Evolutionary conservation across 305 asterid genomes (phyloP).

Genomic region (Fraxinus ornus): DNA sequence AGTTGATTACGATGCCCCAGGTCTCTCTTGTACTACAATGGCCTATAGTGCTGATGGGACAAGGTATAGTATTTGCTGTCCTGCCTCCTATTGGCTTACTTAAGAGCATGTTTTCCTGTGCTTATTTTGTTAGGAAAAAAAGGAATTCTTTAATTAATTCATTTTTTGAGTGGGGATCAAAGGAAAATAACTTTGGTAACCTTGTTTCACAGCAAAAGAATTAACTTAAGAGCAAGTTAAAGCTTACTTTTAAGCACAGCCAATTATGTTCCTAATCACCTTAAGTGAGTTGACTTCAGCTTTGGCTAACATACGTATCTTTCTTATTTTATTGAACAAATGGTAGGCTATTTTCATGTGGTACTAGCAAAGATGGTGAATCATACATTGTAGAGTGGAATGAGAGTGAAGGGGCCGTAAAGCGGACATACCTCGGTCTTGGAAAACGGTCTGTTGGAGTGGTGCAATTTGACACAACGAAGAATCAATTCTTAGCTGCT

Average conservation of each 20-base stretch:
- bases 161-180: background rate
- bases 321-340: background rate
- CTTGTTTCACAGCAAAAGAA: background rate
- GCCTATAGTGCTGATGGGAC: constrained; percentile 80
- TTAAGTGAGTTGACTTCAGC: background rate
- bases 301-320: background rate
- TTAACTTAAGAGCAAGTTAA: background rate
- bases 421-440: constrained; percentile 58
- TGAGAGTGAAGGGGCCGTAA: constrained; percentile 62
- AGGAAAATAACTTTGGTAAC: background rate
- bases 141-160: background rate
- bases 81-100: background rate
- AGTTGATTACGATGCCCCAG: constrained; percentile 81
- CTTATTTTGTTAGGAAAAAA: background rate
- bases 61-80: constrained; percentile 40
- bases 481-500: constrained; percentile 65
- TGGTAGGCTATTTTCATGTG: constrained; percentile 66
- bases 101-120: background rate
- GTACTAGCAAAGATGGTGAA: constrained; percentile 63
- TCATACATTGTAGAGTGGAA: constrained; percentile 69
- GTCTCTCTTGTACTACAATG: constrained; percentile 72
- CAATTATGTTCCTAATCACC: background rate
- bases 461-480: constrained; percentile 69
- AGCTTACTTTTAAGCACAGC: background rate
- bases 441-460: constrained; percentile 54